These are phyloP conservation scores for Luzula sylvatica DNA, from an alignment of 176 grass and related monocot genomes.

Conservation along the genomic window DNA sequence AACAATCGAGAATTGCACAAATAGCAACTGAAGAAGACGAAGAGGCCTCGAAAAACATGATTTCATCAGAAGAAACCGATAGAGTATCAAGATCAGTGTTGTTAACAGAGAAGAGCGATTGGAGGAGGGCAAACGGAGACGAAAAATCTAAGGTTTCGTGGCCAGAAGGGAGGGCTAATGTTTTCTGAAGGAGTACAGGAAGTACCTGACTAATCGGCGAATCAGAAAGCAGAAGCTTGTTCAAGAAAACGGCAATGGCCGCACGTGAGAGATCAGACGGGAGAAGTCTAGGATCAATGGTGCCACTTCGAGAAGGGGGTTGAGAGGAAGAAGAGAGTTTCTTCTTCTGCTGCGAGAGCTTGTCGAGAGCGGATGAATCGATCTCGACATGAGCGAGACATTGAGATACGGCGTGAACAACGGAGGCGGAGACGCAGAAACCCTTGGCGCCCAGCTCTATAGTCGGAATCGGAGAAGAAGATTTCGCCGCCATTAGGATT, in stretches of 20 bases:
- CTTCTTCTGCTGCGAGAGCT: slow-evolving; percentile 30
- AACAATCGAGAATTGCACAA: slow-evolving; percentile 65
- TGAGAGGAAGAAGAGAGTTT: neutral
- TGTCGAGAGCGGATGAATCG: slow-evolving; percentile 58
- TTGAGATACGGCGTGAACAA: slow-evolving; percentile 22
- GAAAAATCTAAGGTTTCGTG: slow-evolving; percentile 34
- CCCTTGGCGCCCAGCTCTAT: slow-evolving; percentile 64
- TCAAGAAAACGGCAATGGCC: slow-evolving; percentile 52
- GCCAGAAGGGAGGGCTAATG: slow-evolving; percentile 28
- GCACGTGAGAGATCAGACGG: slow-evolving; percentile 38
- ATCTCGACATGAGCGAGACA: slow-evolving; percentile 30
- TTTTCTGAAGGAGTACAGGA: slow-evolving; percentile 26
- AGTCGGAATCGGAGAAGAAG: slow-evolving; percentile 21
- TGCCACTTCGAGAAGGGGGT: neutral
- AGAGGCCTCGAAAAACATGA: slow-evolving; percentile 37
- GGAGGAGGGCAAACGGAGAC: slow-evolving; percentile 25
- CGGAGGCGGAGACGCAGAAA: slow-evolving; percentile 27
- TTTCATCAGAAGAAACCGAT: slow-evolving; percentile 39
- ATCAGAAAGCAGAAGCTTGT: slow-evolving; percentile 65
- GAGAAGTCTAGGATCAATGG: slow-evolving; percentile 13
- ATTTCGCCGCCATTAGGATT: slow-evolving; percentile 20
- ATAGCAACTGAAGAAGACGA: slow-evolving; percentile 36
- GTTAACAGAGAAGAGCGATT: slow-evolving; percentile 23
- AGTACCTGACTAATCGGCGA: slow-evolving; percentile 29
- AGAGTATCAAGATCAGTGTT: slow-evolving; percentile 12